Evolutionary conservation across 495 filamentous ascomycete species (phyloP).

Genomic region (Lasiosphaeriaceae sp.): DNA sequence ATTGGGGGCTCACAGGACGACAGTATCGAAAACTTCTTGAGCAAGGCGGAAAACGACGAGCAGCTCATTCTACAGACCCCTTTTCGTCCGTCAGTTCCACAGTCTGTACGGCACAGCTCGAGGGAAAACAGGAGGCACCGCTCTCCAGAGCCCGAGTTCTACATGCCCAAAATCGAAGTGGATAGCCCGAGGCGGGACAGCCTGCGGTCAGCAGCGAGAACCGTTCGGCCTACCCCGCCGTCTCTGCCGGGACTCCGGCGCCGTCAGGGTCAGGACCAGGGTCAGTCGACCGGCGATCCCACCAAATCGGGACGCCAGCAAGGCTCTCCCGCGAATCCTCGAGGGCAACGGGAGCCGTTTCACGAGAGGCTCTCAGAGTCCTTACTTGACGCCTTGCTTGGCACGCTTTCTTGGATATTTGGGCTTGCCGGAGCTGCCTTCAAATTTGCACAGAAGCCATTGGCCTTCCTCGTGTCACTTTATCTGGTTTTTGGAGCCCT

Average conservation of each 20-base stretch:
- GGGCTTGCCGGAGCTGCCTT: slow-evolving; percentile 49
- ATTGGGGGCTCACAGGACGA: slow-evolving; percentile 44
- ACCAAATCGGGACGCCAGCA: slow-evolving; percentile 6
- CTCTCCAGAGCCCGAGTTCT: slow-evolving; percentile 35
- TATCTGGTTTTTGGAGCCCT: slow-evolving; percentile 48
- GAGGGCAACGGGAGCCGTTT: neutral
- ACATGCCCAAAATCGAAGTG: slow-evolving; percentile 39
- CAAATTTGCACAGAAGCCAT: slow-evolving; percentile 47
- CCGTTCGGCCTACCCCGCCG: slow-evolving; percentile 16
- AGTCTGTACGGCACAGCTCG: slow-evolving; percentile 33
- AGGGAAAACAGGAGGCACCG: slow-evolving; percentile 29
- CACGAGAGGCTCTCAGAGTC: slow-evolving; percentile 18
- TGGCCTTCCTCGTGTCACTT: slow-evolving; percentile 51
- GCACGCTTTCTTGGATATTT: slow-evolving; percentile 40
- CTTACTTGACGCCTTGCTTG: slow-evolving; percentile 24
- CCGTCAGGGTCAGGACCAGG: slow-evolving; percentile 22
- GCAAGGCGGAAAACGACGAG: slow-evolving; percentile 40
- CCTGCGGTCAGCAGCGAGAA: slow-evolving; percentile 21
- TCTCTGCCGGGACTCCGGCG: slow-evolving; percentile 20
- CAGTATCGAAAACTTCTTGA: slow-evolving; percentile 39
- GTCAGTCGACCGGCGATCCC: slow-evolving; percentile 1
- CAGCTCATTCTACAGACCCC: slow-evolving; percentile 39
- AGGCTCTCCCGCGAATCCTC: neutral
- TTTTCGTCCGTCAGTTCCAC: slow-evolving; percentile 41
- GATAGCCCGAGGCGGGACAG: slow-evolving; percentile 25